Conservation (phyloP, 2,329 filamentous ascomycete genomes). For the Verticillium tricorpus region DNA sequence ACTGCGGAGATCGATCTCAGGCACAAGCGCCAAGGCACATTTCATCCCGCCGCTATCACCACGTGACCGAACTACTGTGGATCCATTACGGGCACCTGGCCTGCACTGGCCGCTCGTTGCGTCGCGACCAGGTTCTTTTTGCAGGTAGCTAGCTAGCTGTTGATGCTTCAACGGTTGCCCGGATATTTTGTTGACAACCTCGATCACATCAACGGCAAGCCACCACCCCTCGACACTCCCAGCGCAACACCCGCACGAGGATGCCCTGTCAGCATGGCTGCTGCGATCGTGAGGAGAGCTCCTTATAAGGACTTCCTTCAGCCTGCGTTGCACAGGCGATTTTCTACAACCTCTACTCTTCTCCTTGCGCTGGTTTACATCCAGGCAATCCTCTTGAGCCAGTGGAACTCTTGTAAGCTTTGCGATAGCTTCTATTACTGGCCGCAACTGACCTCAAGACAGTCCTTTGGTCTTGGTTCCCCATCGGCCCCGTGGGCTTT, state of each 20-base stretch:
- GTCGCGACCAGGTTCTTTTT: not conserved
- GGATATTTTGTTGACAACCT: not conserved
- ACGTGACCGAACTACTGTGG: not conserved
- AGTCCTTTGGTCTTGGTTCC: conserved; percentile 87
- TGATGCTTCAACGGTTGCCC: not conserved
- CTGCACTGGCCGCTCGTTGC: not conserved
- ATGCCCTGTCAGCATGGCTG: conserved; percentile 48
- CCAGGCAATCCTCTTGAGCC: conserved; percentile 65
- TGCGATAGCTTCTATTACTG: not conserved
- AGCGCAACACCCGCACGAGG: conserved; percentile 19
- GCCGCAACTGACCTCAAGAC: not conserved
- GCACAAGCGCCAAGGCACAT: not conserved
- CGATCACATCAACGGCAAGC: not conserved
- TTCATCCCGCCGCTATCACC: not conserved
- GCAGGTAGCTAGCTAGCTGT: not conserved
- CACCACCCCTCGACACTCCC: not conserved
- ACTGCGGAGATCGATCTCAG: not conserved
- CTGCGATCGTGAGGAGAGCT: conserved; percentile 49
- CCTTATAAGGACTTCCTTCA: conserved; percentile 88
- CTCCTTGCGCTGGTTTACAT: conserved; percentile 68
- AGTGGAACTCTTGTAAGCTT: conserved; percentile 63
- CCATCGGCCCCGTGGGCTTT: conserved; percentile 69
- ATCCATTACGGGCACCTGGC: not conserved
- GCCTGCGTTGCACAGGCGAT: conserved; percentile 80
- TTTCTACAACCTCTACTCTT: conserved; percentile 70